Conservation (phyloP, 306 rosid genomes). For the Boehmeria nivea region DNA sequence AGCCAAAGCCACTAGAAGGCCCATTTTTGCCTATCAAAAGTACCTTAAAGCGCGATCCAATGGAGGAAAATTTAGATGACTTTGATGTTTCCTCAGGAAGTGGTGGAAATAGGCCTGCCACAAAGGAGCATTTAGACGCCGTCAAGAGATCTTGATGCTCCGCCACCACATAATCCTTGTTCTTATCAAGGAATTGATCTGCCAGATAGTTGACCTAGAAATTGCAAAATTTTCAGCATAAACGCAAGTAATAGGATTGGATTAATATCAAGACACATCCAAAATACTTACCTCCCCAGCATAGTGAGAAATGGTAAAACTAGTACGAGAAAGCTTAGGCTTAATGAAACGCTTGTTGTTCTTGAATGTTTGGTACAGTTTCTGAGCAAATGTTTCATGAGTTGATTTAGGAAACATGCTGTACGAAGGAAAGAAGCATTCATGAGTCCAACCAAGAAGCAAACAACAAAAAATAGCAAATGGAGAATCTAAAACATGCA, state of each 20-base stretch:
- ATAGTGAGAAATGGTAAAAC: constrained; percentile 87
- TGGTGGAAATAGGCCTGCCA: constrained; percentile 81
- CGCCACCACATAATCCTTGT: constrained; percentile 98
- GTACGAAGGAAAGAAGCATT: constrained; percentile 35
- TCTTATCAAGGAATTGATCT: constrained; percentile 93
- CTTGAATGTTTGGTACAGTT: constrained; percentile 94
- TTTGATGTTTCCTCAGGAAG: constrained; percentile 86
- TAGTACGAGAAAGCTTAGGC: constrained; percentile 97
- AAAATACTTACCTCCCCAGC: constrained; percentile 85
- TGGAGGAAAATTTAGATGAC: constrained; percentile 93
- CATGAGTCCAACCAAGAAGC: too few species aligned
- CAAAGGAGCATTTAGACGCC: constrained; percentile 83
- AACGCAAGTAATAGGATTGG: constrained; percentile 9
- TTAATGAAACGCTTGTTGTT: constrained; percentile 94
- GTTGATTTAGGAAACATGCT: constrained; percentile 99
- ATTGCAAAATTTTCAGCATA: constrained; percentile 21
- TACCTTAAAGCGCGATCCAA: constrained; percentile 98
- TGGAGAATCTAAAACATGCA: too few species aligned
- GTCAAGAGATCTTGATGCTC: constrained; percentile 91
- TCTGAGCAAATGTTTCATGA: constrained; percentile 97
- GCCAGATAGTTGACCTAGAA: constrained; percentile 85
- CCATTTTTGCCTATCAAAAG: constrained; percentile 4
- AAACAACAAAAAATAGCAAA: too few species aligned
- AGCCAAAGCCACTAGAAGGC: not conserved
- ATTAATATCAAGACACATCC: constrained; percentile 16